Base-by-base conservation (phyloP, 1,284 basidiomycete species). In the Ganoderma boninense region DNA sequence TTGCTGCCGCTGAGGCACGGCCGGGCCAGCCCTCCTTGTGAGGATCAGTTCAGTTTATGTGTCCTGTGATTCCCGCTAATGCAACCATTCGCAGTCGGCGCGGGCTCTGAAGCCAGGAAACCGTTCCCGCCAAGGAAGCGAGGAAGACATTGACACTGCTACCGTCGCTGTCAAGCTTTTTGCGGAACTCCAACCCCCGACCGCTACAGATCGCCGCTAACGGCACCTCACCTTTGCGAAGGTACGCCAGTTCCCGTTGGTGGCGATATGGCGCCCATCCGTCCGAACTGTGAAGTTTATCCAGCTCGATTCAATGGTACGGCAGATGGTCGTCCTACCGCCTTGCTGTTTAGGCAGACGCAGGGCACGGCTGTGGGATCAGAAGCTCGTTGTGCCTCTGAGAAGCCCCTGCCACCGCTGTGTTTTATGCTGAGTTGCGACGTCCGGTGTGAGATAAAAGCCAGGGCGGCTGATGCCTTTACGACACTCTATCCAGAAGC, bases 361-460 rank as follows among this genome's bases (percentile, higher is more conserved):
- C 60, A 62, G 60, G 57, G 57, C 57, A 60, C 57, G 57, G 32
- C 18, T 56, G 62, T 56, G 67, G 67, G 29, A 64, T 62, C 62
- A 64, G 63, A 59, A 54, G 54, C 1, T 38, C 14, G 42, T n/a
- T 32, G 23, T 40, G 60, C 38, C 52, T 29, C 52, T 67, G 43
- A 40, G 57, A 62, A 26, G 40, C 23, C 43, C 10, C 40, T 43
- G 40, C 40, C 60, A 43, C 23, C 13, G 4, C 4, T 57, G 40
- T 62, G 38, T 62, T 62, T 62, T 43, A 42, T 40, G 40, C 60
- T 43, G n/a, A 43, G 38, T 29, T 26, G 42, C 60, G 60, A 62
- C 60, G 5, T 42, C 40, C 60, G 60, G 60, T 43, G 26, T 62
- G 60, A 62, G 38, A 43, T 23, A 43, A 29, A n/a, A 42, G 10